These are phyloP conservation scores for Chlamydomonas sp. DNA, from an alignment of 139 green algal species.

Conservation along the genomic window DNA sequence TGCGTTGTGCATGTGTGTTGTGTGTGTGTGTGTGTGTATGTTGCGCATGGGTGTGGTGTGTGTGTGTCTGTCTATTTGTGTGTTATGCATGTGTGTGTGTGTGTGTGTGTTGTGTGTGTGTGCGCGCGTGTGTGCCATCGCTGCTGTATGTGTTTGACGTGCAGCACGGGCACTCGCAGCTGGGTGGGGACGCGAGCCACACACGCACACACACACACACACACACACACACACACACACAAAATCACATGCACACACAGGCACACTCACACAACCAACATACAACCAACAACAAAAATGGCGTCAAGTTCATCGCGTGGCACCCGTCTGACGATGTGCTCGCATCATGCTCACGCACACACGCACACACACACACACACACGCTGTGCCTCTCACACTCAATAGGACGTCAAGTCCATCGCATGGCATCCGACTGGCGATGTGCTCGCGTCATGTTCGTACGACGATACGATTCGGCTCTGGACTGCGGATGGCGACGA, in stretches of 20 bases:
- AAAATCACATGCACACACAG: no score
- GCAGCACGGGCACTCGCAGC: not conserved
- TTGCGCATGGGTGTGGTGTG: not conserved
- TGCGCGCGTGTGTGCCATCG: no score
- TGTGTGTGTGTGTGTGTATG: not conserved
- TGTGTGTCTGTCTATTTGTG: no score
- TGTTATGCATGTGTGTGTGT: no score
- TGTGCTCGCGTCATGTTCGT: slow-evolving; percentile 75
- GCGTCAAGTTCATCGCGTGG: slow-evolving; percentile 93
- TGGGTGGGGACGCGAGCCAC: not conserved
- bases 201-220: not conserved
- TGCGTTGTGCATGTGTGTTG: not conserved
- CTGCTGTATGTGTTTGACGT: no score
- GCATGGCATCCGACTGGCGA: slow-evolving; percentile 80
- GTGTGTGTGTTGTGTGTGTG: no score
- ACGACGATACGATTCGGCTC: slow-evolving; percentile 91
- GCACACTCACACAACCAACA: no score
- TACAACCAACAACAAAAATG: slow-evolving; percentile 36
- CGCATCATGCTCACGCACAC: slow-evolving; percentile 58
- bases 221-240: no score
- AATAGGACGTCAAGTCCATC: slow-evolving; percentile 92
- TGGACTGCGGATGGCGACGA: slow-evolving; percentile 77
- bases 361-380: no score
- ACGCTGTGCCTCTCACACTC: not conserved
- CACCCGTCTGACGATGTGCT: slow-evolving; percentile 79